phyloP scores from a whole-genome alignment of 768 basidiomycete species.

The Tricholoma flavovirens region DNA sequence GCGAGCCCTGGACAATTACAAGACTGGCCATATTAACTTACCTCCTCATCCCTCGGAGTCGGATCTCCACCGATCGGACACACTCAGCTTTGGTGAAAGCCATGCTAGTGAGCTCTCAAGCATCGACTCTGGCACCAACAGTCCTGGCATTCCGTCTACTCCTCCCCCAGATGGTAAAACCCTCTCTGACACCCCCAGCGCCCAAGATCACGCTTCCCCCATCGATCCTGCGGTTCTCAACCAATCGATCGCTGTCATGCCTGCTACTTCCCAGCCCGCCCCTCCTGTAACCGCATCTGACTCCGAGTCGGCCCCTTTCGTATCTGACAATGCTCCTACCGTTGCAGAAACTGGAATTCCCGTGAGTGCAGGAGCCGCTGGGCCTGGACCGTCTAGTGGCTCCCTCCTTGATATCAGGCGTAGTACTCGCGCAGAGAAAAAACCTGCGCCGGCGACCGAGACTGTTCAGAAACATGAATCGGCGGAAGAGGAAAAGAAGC shows the following conservation, averaged over 20 bases:
- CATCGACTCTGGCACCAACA: constrained; percentile 34
- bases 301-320: constrained; percentile 26
- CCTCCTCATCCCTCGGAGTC: constrained; percentile 37
- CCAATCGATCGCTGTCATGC: constrained; percentile 17
- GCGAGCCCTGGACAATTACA: constrained; percentile 72
- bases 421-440: constrained; percentile 14
- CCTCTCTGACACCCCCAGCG: constrained; percentile 14
- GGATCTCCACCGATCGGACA: constrained; percentile 68
- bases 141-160: constrained; percentile 35
- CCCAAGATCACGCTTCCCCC: constrained; percentile 13
- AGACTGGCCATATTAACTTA: constrained; percentile 57
- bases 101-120: constrained; percentile 69
- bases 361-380: constrained; percentile 49
- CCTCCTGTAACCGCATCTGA: constrained; percentile 21
- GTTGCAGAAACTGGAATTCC: constrained; percentile 77
- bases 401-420: constrained; percentile 49
- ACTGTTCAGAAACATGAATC: constrained; percentile 26
- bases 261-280: constrained; percentile 25
- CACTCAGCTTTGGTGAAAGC: constrained; percentile 79
- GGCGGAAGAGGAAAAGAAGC: constrained; percentile 62
- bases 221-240: constrained; percentile 21
- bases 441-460: constrained; percentile 20
- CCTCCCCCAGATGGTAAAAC: constrained; percentile 30
- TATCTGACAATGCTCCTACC: constrained; percentile 40
- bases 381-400: constrained; percentile 64